A percentile compares a stretch with the other conserved stretches of the same genome.
Conservation (phyloP, 225 moss, liverwort and hornwort species). For the Climacium dendroides region DNA sequence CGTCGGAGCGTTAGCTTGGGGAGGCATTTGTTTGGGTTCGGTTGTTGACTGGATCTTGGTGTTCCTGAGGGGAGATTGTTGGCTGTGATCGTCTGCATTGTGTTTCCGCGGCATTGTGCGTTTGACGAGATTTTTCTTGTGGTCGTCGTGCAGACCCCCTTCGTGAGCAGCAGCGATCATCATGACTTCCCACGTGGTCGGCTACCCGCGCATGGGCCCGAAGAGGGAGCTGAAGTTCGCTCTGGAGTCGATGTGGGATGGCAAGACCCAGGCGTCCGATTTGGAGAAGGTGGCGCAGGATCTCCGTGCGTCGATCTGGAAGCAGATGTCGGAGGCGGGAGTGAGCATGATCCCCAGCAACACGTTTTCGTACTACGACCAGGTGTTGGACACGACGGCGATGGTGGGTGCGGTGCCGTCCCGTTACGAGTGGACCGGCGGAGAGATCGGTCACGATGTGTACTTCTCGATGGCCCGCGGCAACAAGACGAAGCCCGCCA, state of each 20-base stretch:
- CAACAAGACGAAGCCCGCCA: background rate
- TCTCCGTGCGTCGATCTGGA: background rate
- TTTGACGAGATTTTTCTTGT: background rate
- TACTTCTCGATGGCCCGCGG: background rate
- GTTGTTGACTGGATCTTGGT: background rate
- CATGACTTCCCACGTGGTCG: background rate
- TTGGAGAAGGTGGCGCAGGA: background rate
- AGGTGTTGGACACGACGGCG: background rate
- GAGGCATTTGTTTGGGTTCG: background rate
- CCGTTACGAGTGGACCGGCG: background rate
- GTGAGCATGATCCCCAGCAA: background rate
- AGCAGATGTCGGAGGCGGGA: background rate
- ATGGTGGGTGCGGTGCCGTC: background rate
- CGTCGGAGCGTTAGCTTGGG: too few species aligned
- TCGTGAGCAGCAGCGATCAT: background rate
- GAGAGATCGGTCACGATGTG: background rate
- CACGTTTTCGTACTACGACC: background rate
- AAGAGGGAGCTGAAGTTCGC: background rate
- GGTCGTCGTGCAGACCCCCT: background rate
- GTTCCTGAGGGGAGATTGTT: background rate
- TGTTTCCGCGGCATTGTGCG: background rate
- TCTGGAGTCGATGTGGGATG: background rate
- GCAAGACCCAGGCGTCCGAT: background rate
- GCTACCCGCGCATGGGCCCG: background rate
- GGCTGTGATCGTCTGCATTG: background rate